Base-by-base conservation (phyloP, 495 filamentous ascomycete genomes). In the Penicillium ucsense region DNA sequence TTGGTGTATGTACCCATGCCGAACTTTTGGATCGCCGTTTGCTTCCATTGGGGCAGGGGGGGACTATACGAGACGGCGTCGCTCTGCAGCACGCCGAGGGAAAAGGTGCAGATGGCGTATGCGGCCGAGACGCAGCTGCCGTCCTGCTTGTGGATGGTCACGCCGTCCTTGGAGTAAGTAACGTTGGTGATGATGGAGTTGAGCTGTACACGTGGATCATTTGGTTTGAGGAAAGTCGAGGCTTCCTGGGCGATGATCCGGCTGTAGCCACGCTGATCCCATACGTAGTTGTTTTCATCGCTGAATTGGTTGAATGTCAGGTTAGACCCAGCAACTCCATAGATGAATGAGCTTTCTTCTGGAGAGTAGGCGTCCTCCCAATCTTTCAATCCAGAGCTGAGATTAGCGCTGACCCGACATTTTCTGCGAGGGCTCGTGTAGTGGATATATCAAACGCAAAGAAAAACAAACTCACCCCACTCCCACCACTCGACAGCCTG, bases 1-100 rank as follows among this genome's bases (percentile, higher is more conserved):
- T 88, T 88, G 46, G 82, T 88, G 68, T 88, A 89, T 1, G 81
- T 88, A 28, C 78, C 83, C 77, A 89, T 85, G 49, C 74, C 71
- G 61, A 85, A 85, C 38, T 75, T 77, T 5, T 77, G 73, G 52
- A 87, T 82, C 6, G 78, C 79, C 27, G 72, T 73, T 8, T 72
- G 67, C 54, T 89, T 88, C 84, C 83, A 86, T 7, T 63, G 59
- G 1, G 85, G 85, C 0, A 88, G 68, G 3, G 62, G 55, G 0
- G 85, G 85, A 8, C 62, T 54, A 59, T 88, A 89, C 0, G 57
- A 61, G 3, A 88, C 75, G 1, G 70, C 69, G 43, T 80, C 69
- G 46, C 80, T 77, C 59, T 87, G 85, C 1, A 88, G 68, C 1
- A 87, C 84, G 6, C 84, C 85, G 5, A 89, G 56, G 2, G 79